Percentiles rank a stretch among this genome's conserved stretches.
Conservation (phyloP, 2,329 filamentous ascomycete species). For the Ophiocordyceps camponoti-leonardi region DNA sequence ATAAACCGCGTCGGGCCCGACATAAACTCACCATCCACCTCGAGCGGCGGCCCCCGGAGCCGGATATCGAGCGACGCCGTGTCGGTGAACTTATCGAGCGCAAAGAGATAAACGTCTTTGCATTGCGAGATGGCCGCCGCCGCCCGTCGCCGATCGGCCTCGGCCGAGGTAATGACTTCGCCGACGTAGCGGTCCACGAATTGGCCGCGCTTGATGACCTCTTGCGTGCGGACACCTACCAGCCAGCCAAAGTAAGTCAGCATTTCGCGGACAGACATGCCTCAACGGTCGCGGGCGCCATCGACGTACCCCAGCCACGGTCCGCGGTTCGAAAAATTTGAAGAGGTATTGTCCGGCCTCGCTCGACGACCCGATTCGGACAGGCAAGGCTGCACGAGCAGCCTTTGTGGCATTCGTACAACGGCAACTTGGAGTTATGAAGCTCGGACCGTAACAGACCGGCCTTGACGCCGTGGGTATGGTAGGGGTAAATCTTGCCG, state of each 20-base stretch:
- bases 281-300: too few species aligned
- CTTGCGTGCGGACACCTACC: constrained; percentile 43
- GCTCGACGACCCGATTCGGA: constrained; percentile 60
- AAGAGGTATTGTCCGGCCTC: constrained; percentile 51
- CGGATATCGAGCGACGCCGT: constrained; percentile 35
- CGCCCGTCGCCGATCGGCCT: constrained; percentile 48
- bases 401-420: constrained; percentile 65
- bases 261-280: too few species aligned
- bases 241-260: too few species aligned
- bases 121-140: constrained; percentile 34
- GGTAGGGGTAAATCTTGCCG: constrained; percentile 42
- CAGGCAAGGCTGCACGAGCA: constrained; percentile 50
- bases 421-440: constrained; percentile 37
- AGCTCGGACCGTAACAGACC: constrained; percentile 34
- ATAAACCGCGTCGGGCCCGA: constrained; percentile 68
- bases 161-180: constrained; percentile 44
- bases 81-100: constrained; percentile 63
- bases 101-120: constrained; percentile 70
- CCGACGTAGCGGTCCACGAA: constrained; percentile 71
- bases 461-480: constrained; percentile 31
- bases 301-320: constrained; percentile 53
- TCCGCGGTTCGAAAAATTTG: constrained; percentile 60
- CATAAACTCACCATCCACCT: constrained; percentile 57
- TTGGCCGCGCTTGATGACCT: constrained; percentile 51
- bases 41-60: constrained; percentile 36